Conservation (phyloP, 306 rosid genomes). For the Luffa aegyptiaca region DNA sequence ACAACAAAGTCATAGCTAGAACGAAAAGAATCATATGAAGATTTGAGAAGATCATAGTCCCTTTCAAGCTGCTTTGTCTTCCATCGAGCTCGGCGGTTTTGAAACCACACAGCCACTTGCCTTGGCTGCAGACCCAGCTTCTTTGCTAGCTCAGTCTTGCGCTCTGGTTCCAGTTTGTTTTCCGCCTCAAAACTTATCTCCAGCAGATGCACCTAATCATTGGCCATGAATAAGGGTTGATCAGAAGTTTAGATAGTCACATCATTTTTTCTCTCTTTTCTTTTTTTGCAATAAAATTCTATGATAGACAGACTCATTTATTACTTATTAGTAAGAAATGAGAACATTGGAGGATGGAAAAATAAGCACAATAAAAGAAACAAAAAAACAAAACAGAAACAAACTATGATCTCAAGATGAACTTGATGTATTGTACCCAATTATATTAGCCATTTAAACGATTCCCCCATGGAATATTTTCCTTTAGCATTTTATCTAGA, state of each 20-base stretch:
- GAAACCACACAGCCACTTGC: conserved; percentile 99
- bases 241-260: not conserved
- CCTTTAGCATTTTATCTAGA: not conserved
- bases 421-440: not conserved
- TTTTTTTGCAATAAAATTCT: not conserved
- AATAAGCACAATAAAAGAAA: not conserved
- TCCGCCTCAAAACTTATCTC: conserved; percentile 95
- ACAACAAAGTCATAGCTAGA: conserved; percentile 49
- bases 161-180: conserved; percentile 96
- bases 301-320: not conserved
- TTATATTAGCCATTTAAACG: not conserved
- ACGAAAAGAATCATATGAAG: conserved; percentile 69
- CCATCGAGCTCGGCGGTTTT: conserved; percentile 98
- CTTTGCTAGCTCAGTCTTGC: conserved; percentile 85
- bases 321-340: not conserved
- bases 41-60: conserved; percentile 79
- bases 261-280: not conserved
- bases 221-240: conserved; percentile 2
- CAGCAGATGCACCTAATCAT: conserved; percentile 62
- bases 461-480: not conserved
- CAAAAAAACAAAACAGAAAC: not conserved
- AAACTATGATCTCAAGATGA: not conserved
- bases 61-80: conserved; percentile 99
- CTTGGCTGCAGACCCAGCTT: conserved; percentile 92
- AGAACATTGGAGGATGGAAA: not conserved